Evolutionary conservation across 2,329 filamentous ascomycete species (phyloP).

Genomic region (Zymoseptoria ardabiliae): DNA sequence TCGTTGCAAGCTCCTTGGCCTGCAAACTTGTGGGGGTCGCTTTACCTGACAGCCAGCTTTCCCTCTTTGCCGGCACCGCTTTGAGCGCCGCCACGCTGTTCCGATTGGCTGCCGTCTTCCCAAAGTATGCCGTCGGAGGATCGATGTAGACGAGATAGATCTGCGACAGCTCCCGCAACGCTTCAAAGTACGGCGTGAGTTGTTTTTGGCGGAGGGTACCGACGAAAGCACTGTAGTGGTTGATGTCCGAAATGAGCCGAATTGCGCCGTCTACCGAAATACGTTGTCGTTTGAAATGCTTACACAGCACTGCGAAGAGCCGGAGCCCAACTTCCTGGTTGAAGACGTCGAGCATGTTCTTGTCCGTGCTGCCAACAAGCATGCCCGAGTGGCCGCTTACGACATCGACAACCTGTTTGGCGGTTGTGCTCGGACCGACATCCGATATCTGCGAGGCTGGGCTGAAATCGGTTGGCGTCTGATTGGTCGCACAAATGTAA

Average conservation of each 20-base stretch:
- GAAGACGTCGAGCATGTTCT: conserved; percentile 97
- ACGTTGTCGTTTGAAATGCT: conserved; percentile 93
- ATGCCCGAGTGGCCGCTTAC: conserved; percentile 85
- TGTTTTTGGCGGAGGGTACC: conserved; percentile 74
- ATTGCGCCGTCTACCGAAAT: conserved; percentile 84
- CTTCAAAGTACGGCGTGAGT: conserved; percentile 81
- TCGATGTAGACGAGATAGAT: conserved; percentile 77
- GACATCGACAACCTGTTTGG: conserved; percentile 72
- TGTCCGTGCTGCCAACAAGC: conserved; percentile 90
- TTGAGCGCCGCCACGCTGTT: conserved; percentile 4
- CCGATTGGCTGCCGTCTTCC: neutral
- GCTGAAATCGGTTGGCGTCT: conserved; percentile 84
- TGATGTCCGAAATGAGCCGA: conserved; percentile 93
- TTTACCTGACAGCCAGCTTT: conserved; percentile 22
- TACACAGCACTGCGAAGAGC: conserved; percentile 85
- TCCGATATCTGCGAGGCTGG: conserved; percentile 50
- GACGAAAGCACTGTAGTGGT: conserved; percentile 82
- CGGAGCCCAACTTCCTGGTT: conserved; percentile 94
- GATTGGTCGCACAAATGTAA: conserved; percentile 83
- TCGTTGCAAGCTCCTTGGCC: conserved; percentile 87
- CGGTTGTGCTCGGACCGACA: conserved; percentile 71
- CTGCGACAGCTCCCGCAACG: conserved; percentile 84
- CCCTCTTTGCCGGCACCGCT: conserved; percentile 14
- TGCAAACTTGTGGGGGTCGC: conserved; percentile 53
- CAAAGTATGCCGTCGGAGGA: conserved; percentile 24